Evolutionary conservation across 192 early-diverging fungal genomes (phyloP).

Genomic region (Podochytrium sp.): DNA sequence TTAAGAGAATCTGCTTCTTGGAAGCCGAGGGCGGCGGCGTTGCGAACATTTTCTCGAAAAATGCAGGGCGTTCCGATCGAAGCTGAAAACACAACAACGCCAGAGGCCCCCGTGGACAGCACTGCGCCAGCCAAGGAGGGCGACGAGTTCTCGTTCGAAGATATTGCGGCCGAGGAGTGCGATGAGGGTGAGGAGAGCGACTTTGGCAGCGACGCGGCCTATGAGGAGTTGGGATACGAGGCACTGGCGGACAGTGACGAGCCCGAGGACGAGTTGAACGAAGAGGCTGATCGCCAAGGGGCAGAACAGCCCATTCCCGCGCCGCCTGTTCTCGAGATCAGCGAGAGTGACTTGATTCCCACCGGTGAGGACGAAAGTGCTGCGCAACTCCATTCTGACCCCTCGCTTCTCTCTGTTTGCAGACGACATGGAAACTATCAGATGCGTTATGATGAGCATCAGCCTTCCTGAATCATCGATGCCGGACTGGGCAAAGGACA

Average conservation of each 20-base stretch:
- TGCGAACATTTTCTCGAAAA: not conserved
- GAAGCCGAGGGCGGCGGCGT: not conserved
- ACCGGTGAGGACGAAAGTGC: no score
- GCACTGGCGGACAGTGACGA: not conserved
- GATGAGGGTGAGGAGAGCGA: not conserved
- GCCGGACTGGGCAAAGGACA: conserved; percentile 30
- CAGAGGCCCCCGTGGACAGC: not conserved
- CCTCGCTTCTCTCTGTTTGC: not conserved
- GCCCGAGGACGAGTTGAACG: not conserved
- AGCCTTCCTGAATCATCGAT: not conserved
- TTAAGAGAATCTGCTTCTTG: not conserved
- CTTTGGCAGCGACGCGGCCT: not conserved
- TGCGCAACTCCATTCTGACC: not conserved
- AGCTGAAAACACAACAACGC: not conserved
- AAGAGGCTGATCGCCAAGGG: not conserved
- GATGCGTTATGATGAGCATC: not conserved
- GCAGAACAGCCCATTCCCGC: not conserved
- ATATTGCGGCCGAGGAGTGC: not conserved
- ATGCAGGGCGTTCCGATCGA: not conserved
- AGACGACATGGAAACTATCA: conserved; percentile 13
- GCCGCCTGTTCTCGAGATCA: not conserved
- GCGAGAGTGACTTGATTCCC: not conserved
- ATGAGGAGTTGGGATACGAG: conserved; percentile 19
- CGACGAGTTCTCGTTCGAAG: not conserved
- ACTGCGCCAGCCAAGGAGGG: not conserved